Conservation (phyloP, 2,329 filamentous ascomycete genomes). For the Diplodia sapinea region DNA sequence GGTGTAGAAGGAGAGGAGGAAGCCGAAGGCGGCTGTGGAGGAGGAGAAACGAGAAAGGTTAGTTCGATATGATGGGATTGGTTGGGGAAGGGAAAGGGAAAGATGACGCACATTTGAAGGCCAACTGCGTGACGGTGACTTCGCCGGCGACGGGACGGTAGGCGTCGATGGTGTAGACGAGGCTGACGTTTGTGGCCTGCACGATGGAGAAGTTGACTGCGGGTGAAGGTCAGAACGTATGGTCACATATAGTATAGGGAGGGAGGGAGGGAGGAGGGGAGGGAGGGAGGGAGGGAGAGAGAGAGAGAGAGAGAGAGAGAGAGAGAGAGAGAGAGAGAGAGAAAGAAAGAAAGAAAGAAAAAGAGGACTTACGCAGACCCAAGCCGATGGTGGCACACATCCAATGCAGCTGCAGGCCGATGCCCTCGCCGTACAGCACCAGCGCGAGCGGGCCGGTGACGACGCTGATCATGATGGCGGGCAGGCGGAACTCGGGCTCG, state of each 20-base stretch:
- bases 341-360: too few species aligned
- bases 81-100: neutral
- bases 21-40: constrained; percentile 58
- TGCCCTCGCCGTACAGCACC: constrained; percentile 43
- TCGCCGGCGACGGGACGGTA: constrained; percentile 65
- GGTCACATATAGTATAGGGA: constrained; percentile 11
- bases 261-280: too few species aligned
- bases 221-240: neutral
- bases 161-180: constrained; percentile 64
- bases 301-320: too few species aligned
- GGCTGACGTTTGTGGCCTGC: constrained; percentile 61
- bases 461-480: constrained; percentile 40
- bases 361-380: constrained; percentile 53
- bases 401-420: constrained; percentile 50
- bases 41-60: neutral
- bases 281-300: too few species aligned
- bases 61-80: neutral
- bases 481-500: constrained; percentile 47
- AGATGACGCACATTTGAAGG: constrained; percentile 58
- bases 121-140: constrained; percentile 59
- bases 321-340: too few species aligned
- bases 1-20: constrained; percentile 65
- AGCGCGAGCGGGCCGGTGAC: constrained; percentile 40
- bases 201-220: constrained; percentile 61
- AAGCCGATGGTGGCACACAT: constrained; percentile 63